Evolutionary conservation across 345 rosid genomes (phyloP), one percentile per base, ranked within the genome.

Genomic region (Gossypium longicalyx): DNA sequence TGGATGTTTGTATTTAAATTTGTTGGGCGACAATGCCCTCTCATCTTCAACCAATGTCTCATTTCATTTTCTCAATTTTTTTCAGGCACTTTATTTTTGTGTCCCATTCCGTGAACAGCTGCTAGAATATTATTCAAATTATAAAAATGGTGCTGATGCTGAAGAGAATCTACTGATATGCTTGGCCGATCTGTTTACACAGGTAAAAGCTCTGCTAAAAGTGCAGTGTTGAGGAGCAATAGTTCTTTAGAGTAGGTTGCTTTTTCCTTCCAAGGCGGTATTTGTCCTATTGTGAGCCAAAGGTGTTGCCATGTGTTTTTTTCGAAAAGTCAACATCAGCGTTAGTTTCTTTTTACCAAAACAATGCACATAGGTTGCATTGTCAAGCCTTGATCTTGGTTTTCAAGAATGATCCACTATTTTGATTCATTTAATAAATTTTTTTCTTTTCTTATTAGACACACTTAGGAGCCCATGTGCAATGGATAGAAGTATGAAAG

Each of bases 91-190:
- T 78, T 95, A 95, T 70, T 95, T 95, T 79, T 94, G 98, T 67
- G 98, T 90, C 69, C 97, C 98, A 25, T 94, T 94, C 84, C 99
- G 99, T 52, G 99, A 95, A 84, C 99, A 95, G 75, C 82, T 95
- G 84, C 92, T 95, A 27, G 99, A 95, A 16, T 95, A 93, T 81
- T 93, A 90, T 77, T 86, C 91, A 23, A 91, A 78, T 74, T 88
- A 86, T 79, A 95, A 95, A 83, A 89, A 71, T 71, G 74, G 74
- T 8, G 93, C 84, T 11, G 99, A 93, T 78, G 90, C 88, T n/a
- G 99, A 95, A 78, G 99, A 95, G 83, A 95, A 95, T 86, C 97
- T 95, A 61, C 84, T 95, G 88, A 93, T 96, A 2, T 93, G 99
- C 84, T 84, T 95, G 43, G 99, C 98, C 0, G 99, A 95, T 86